Base-by-base conservation (phyloP, 2,329 filamentous ascomycete genomes). In the Alternaria panax region DNA sequence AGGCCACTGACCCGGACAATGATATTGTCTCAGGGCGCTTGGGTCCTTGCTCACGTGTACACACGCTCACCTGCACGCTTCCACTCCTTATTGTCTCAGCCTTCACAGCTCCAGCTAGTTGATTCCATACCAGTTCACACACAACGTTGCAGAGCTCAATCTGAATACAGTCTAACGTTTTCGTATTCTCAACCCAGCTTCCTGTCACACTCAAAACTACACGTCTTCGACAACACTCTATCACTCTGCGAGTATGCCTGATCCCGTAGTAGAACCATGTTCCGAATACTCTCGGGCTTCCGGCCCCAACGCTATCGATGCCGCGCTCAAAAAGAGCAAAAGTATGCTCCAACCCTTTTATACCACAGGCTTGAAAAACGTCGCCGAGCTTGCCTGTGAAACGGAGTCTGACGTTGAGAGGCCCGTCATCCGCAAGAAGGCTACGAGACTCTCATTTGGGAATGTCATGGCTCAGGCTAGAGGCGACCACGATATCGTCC, bases 381-480 rank as follows among this genome's bases (percentile, higher is more conserved):
- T 51, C 7, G 20, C 22, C n/a, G 36, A 36, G 8, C 38, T 16
- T 16, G 30, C 8, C 28, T 12, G 45, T 5, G n/a, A 51, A 22
- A 51, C 14, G 8, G 22, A 28, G 20, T 3, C 14, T 1, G 46
- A 45, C 24, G 40, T 45, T n/a, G 46, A 57, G 25, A 9, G 24
- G 16, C 0, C 36, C 7, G 2, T 32, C 14, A 11, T 42, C 34
- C 20, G 20, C 7, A 16, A 36, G 27, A 36, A 11, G 5, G 7
- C 28, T 5, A 5, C 7, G 3, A 59, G 12, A 7, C 24, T 16
- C 4, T 28, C 24, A 2, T 54, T 59, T 9, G 4, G 5, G 1
- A 14, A 54, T 5, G 30, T 59, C 16, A 38, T 59, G 38, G 51
- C 14, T 3, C 34, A 59, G 30, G 43, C 43, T 30, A 53, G 14